Evolutionary conservation across 495 filamentous ascomycete genomes (phyloP).

Genomic region (Annulohypoxylon nitens): DNA sequence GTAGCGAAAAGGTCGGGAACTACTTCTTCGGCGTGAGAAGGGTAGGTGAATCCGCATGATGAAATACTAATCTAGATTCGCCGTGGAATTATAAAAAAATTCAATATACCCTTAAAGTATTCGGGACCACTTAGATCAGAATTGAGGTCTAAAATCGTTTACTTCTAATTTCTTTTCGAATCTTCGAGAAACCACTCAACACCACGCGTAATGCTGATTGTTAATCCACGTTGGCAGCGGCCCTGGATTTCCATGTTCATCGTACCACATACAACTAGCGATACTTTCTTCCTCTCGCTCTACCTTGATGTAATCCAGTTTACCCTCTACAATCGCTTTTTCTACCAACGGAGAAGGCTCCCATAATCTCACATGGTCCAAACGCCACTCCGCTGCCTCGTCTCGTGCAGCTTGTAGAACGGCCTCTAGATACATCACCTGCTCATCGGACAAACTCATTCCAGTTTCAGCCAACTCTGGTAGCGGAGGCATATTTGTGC

Average conservation of each 20-base stretch:
- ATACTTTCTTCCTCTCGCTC: constrained; percentile 52
- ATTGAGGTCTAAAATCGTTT: too few relatives aligned
- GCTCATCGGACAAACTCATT: constrained; percentile 21
- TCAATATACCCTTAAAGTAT: background rate
- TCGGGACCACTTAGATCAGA: too few relatives aligned
- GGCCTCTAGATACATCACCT: constrained; percentile 9
- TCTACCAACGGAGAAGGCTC: constrained; percentile 44
- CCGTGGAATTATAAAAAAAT: too few relatives aligned
- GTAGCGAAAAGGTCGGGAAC: constrained; percentile 90
- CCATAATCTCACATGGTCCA: constrained; percentile 48
- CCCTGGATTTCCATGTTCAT: constrained; percentile 36
- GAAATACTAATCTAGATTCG: background rate
- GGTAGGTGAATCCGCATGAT: constrained; percentile 26
- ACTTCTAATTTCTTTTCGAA: too few relatives aligned
- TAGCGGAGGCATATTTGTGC: too few relatives aligned
- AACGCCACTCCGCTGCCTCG: constrained; percentile 47
- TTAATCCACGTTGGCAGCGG: constrained; percentile 74
- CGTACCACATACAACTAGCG: constrained; percentile 49
- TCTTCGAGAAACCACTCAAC: constrained; percentile 53
- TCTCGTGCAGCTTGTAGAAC: constrained; percentile 44
- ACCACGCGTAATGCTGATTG: constrained; percentile 88
- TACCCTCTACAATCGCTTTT: constrained; percentile 30
- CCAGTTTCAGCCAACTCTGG: too few relatives aligned
- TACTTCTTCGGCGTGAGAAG: constrained; percentile 94
- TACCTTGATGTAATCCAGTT: constrained; percentile 34